A percentile compares a stretch with the other conserved stretches of the same genome.
phyloP scores from a whole-genome alignment of 305 asterid genomes.

The Solanum aculeatissimum region DNA sequence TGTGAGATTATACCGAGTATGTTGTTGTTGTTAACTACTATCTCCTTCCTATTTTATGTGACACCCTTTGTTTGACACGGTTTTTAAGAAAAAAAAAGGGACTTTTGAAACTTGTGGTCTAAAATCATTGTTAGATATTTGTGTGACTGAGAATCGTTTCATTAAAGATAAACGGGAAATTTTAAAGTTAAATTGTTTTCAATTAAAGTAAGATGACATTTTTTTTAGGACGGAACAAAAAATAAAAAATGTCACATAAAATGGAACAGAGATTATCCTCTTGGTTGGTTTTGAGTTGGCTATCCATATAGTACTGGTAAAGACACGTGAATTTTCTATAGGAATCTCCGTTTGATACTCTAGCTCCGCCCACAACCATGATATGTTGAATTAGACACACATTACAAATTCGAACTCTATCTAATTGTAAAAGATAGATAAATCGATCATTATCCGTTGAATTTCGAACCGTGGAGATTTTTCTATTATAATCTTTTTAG shows the following conservation, averaged over 20 bases:
- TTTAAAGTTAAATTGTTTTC: too few species aligned
- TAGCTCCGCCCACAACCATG: not conserved
- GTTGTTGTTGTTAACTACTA: not conserved
- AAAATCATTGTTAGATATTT: too few species aligned
- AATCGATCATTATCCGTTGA: not conserved
- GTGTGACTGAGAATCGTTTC: too few species aligned
- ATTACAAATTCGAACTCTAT: not conserved
- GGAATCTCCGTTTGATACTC: not conserved
- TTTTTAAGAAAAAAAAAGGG: too few species aligned
- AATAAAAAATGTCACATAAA: too few species aligned
- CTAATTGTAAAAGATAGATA: not conserved
- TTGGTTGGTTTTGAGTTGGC: not conserved
- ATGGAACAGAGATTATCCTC: too few species aligned
- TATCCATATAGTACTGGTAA: not conserved
- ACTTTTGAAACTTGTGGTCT: too few species aligned
- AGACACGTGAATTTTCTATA: not conserved
- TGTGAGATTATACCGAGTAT: not conserved
- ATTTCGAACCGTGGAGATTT: not conserved
- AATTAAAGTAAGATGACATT: too few species aligned
- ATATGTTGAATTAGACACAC: not conserved
- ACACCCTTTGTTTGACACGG: too few species aligned
- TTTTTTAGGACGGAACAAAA: too few species aligned
- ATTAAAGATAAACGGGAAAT: too few species aligned
- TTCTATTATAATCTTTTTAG: not conserved
- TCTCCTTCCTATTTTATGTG: too few species aligned